Base-by-base conservation (phyloP, 345 rosid species). In the Hibiscus syriacus region DNA sequence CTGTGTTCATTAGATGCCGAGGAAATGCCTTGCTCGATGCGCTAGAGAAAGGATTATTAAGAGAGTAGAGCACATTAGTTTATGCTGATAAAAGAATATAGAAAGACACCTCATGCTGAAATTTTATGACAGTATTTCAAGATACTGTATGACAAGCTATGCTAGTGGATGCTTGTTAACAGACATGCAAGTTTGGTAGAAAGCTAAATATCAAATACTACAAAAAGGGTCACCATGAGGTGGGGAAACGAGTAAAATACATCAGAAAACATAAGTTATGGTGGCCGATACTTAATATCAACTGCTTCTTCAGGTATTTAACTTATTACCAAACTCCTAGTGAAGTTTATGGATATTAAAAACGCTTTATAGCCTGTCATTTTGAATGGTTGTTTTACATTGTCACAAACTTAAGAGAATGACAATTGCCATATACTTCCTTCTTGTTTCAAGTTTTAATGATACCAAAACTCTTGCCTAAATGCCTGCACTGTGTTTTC, bases 21-120 rank as follows among this genome's bases (percentile, higher is more conserved):
- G 43, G 90, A 67, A 69, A 86, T 84, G 68, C 92, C 95, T 82
- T 89, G 87, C 71, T 94, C 99, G 60, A 94, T 91, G 71, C 98
- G 79, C 99, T 89, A 71, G 53, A 52, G 57, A 54, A 46, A 77
- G 14, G 5, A 66, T 61, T 30, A 29, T 46, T 66, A 55, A 38
- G 22, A 54, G 49, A 50, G 27, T 11, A 55, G 39, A 67, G 66
- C 34, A 20, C 2, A 27, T 29, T 39, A 69, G 39, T 19, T 34
- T 23, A 60, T 52, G 46, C 45, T 22, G 52, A 38, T 41, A 13
- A 30, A 13, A 45, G 32, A 53, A 14, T 2, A 55, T 67, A 38
- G 73, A 62, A 66, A 70, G 66, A 46, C 38, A 30, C 22, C 23
- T 43, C 53, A 5, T 13, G 26, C 57, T 41, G 58, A 20, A 36